Evolutionary conservation across 1,284 basidiomycete species (phyloP).

Genomic region (Rhodofomes roseus): DNA sequence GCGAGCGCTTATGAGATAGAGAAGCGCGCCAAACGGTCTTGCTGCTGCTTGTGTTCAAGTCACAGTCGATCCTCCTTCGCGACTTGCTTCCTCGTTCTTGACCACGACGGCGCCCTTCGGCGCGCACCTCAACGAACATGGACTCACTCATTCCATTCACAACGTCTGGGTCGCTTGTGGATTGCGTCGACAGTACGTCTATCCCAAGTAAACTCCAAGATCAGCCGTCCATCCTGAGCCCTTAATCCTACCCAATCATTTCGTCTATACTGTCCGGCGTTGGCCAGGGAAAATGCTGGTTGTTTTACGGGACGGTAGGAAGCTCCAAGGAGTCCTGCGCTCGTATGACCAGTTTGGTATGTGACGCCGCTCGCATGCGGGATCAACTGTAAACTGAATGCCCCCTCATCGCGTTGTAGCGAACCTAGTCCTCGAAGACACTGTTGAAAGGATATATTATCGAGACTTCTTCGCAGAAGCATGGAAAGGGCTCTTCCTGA

Average conservation of each 20-base stretch:
- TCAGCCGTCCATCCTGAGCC: constrained; percentile 49
- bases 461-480: constrained; percentile 79
- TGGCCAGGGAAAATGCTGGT: constrained; percentile 95
- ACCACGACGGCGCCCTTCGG: background rate
- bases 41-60: background rate
- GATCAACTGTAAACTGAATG: background rate
- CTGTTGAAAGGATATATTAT: constrained; percentile 85
- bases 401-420: constrained; percentile 46
- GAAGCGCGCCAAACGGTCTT: background rate
- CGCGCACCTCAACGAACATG: constrained; percentile 43
- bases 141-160: constrained; percentile 96
- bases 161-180: constrained; percentile 93
- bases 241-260: constrained; percentile 27
- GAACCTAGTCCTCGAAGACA: constrained; percentile 90
- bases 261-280: constrained; percentile 12
- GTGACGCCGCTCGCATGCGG: constrained; percentile 24
- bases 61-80: background rate
- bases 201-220: constrained; percentile 50
- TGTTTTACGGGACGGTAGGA: constrained; percentile 92
- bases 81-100: background rate
- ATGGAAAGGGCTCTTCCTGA: constrained; percentile 86
- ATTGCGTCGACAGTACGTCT: constrained; percentile 98
- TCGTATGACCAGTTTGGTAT: constrained; percentile 99
- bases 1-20: too few relatives aligned
- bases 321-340: constrained; percentile 92